A percentile compares a stretch with the other conserved stretches of the same genome.
Evolutionary conservation across 495 filamentous ascomycete species (phyloP).

Genomic region (Penicillium argentinense): DNA sequence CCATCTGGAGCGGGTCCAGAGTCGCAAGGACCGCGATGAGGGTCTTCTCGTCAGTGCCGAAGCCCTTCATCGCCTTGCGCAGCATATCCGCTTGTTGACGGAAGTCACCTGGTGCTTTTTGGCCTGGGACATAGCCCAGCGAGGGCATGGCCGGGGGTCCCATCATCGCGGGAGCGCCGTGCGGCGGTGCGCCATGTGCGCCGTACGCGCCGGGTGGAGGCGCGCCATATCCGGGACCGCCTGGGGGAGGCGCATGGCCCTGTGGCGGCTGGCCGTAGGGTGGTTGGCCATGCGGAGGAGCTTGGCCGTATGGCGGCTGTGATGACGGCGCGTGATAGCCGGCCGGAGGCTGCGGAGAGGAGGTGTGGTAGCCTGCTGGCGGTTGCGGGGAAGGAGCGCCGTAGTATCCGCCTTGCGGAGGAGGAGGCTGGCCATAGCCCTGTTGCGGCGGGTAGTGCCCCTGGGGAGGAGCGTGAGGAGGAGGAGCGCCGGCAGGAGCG

Average conservation of each 20-base stretch:
- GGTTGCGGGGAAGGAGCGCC: constrained; percentile 20
- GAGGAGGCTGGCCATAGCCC: constrained; percentile 32
- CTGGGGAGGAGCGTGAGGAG: constrained; percentile 17
- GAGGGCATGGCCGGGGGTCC: constrained; percentile 54
- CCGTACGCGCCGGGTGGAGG: constrained; percentile 38
- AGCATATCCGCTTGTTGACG: constrained; percentile 64
- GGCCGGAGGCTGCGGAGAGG: constrained; percentile 16
- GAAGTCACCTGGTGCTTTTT: constrained; percentile 64
- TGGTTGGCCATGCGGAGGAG: constrained; percentile 10
- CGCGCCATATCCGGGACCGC: constrained; percentile 38
- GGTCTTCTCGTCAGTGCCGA: constrained; percentile 79
- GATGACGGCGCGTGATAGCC: constrained; percentile 16
- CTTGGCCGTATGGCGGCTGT: constrained; percentile 16
- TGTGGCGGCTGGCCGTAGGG: constrained; percentile 27
- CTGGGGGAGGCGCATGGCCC: constrained; percentile 16
- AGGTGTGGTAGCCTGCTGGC: constrained; percentile 18
- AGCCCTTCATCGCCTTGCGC: constrained; percentile 83
- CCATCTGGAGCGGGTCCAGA: constrained; percentile 72
- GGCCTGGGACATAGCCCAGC: constrained; percentile 60
- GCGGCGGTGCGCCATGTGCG: constrained; percentile 33
- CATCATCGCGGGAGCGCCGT: constrained; percentile 41
- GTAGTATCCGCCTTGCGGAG: constrained; percentile 11
- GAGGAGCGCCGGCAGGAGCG: constrained; percentile 18
- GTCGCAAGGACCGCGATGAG: constrained; percentile 65
- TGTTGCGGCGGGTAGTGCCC: constrained; percentile 26